Evolutionary conservation across 2,329 filamentous ascomycete genomes (phyloP).

Genomic region (Scedosporium minutisporum): DNA sequence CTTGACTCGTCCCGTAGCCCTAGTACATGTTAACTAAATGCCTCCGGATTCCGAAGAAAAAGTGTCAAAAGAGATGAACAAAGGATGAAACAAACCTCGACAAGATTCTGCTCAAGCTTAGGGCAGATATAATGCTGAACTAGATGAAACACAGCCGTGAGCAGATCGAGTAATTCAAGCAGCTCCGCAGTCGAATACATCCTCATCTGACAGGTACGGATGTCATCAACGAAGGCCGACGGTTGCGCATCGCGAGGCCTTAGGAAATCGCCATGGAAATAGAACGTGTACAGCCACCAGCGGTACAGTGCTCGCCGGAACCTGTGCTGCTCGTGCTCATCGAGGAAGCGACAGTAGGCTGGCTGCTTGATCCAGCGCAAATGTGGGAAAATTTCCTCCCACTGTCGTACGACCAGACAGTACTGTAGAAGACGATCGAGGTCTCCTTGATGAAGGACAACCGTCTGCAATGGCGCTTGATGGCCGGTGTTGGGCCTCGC

Average conservation of each 20-base stretch:
- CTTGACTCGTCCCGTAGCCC: background rate
- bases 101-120: conserved; percentile 27
- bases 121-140: conserved; percentile 37
- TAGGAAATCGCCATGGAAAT: conserved; percentile 36
- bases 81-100: conserved; percentile 20
- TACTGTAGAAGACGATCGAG: conserved; percentile 22
- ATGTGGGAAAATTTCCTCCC: conserved; percentile 31
- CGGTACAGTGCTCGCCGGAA: conserved; percentile 40
- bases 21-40: background rate
- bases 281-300: conserved; percentile 45
- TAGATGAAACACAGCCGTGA: conserved; percentile 33
- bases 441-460: conserved; percentile 23
- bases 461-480: conserved; percentile 11
- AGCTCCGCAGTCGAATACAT: conserved; percentile 32
- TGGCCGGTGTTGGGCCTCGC: background rate
- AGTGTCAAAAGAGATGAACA: background rate
- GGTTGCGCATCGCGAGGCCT: conserved; percentile 3
- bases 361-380: conserved; percentile 37
- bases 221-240: conserved; percentile 23
- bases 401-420: conserved; percentile 26
- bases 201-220: conserved; percentile 34
- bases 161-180: conserved; percentile 34
- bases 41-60: background rate
- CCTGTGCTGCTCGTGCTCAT: conserved; percentile 30
- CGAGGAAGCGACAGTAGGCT: conserved; percentile 34